phyloP scores from a whole-genome alignment of 2,329 filamentous ascomycete species.

The Tolypocladium ovalisporum region DNA sequence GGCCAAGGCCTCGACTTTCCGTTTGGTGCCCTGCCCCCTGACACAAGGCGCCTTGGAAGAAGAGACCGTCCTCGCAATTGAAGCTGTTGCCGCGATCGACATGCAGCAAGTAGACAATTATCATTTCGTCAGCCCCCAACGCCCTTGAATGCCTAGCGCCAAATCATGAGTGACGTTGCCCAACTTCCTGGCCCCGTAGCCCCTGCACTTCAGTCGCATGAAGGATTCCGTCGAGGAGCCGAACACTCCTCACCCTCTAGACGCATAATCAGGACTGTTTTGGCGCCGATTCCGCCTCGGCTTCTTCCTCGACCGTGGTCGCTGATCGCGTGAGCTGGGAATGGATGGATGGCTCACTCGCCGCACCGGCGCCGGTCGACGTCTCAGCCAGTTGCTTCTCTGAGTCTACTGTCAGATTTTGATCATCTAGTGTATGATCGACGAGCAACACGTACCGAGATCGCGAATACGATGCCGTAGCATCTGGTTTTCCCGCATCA shows the following conservation, averaged over 20 bases:
- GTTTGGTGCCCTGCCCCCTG: neutral
- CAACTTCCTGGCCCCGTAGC: neutral
- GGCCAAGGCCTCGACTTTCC: neutral
- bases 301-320: conserved; percentile 29
- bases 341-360: conserved; percentile 34
- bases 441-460: conserved; percentile 40
- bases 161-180: neutral
- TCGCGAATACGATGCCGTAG: conserved; percentile 63
- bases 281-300: conserved; percentile 5
- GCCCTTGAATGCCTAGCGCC: neutral
- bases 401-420: conserved; percentile 10
- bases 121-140: neutral
- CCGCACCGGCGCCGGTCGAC: conserved; percentile 17
- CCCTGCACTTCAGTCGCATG: neutral
- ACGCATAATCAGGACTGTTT: conserved; percentile 5
- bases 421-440: neutral
- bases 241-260: neutral
- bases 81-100: neutral
- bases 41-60: neutral
- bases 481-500: conserved; percentile 76
- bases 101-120: neutral
- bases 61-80: neutral
- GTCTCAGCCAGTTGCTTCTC: conserved; percentile 42
- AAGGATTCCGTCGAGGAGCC: neutral
- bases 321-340: conserved; percentile 38